These are phyloP conservation scores for Filosporella fistucella DNA, from an alignment of 495 filamentous ascomycete genomes.

Conservation along the genomic window DNA sequence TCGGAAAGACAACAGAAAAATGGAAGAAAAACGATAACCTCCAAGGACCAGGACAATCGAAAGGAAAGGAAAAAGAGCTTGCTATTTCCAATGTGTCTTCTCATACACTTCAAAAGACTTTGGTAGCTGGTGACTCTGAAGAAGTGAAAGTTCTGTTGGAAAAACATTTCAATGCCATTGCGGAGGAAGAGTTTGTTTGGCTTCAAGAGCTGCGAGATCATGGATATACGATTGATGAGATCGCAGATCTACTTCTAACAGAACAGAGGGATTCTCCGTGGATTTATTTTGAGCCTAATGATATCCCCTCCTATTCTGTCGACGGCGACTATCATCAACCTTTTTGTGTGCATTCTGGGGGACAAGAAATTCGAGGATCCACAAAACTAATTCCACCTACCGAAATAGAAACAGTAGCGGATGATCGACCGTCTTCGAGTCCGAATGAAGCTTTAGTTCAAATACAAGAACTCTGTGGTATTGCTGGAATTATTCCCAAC, in stretches of 20 bases:
- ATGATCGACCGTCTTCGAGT: not conserved
- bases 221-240: slow-evolving; percentile 4
- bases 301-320: not conserved
- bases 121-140: not conserved
- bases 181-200: slow-evolving; percentile 7
- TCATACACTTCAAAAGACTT: not conserved
- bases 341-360: slow-evolving; percentile 5
- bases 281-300: slow-evolving; percentile 2
- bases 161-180: slow-evolving; percentile 8
- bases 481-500: not conserved
- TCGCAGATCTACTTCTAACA: slow-evolving; percentile 3
- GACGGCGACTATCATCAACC: not conserved
- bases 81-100: not conserved
- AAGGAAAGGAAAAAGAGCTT: not conserved
- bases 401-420: not conserved
- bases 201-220: slow-evolving; percentile 6
- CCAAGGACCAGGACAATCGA: not conserved
- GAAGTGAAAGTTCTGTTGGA: slow-evolving; percentile 1
- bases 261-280: slow-evolving; percentile 2
- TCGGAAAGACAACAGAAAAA: too few species aligned
- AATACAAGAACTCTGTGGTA: not conserved
- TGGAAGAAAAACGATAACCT: not conserved
- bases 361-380: not conserved
- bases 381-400: not conserved
- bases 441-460: not conserved